Evolutionary conservation across 495 filamentous ascomycete species (phyloP), one percentile per base, ranked within the genome.

Genomic region (Rostrohypoxylon terebratum): DNA sequence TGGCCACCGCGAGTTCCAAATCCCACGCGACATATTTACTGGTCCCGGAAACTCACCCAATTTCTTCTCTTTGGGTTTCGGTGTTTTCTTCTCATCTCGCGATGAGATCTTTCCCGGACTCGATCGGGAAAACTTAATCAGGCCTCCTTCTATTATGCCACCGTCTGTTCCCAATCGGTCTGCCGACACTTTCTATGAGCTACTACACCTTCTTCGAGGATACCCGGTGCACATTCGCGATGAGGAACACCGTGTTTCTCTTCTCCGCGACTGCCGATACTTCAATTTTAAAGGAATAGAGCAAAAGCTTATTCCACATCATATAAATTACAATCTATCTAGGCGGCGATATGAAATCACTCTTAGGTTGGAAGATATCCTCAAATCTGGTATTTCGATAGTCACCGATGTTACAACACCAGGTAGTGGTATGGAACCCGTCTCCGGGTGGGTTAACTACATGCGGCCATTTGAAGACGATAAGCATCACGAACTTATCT

Each of bases 31-130:
- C 72, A 86, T 97, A 65, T 97, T 99, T 81, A 90, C 89, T 10
- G 83, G 85, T 23, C 93, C 92, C 10, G 95, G 96, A 4, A 93
- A 99, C 79, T 90, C 89, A 31, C 94, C 94, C 5, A 99, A 99
- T 80, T 99, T 94, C 87, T 99, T 99, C 83, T 90, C 93, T 5
- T 87, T 99, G 6, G 95, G 95, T 58, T 97, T 97, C 76, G 90
- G 90, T 10, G 88, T 94, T 76, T 97, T 97, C 84, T 96, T 98
- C 81, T 88, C 89, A 25, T 89, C 89, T 0, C 92, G 92, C 2
- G 82, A 87, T 23, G 90, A 97, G 72, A 86, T 94, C 47, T 97
- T 97, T 74, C 95, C 95, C 0, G 96, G 96, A 1, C 87, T 98
- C 0, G 87, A 94, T 53, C 87, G 91, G 16, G 86, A 89, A 59